A percentile compares a stretch with the other conserved stretches of the same genome.
Conservation (phyloP, 805 yeast species). For the Ogataea siamensis region DNA sequence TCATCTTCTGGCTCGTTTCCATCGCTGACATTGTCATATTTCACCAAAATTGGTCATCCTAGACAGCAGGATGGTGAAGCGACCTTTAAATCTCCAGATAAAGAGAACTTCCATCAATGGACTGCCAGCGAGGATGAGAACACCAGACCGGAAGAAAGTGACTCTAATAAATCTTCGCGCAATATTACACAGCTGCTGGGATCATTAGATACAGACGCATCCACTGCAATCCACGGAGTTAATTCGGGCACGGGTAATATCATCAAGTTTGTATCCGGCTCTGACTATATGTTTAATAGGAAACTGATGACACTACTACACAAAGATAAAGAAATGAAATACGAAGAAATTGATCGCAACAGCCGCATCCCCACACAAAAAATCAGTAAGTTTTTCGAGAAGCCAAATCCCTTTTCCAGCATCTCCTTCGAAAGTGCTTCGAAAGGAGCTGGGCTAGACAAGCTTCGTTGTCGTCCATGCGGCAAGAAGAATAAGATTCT, state of each 20-base stretch:
- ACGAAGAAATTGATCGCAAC: not conserved
- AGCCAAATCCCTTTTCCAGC: not conserved
- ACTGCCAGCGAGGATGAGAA: too few relatives aligned
- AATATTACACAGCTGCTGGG: conserved; percentile 3
- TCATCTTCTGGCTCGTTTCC: conserved; percentile 18
- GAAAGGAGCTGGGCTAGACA: conserved; percentile 11
- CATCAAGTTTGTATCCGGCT: conserved; percentile 18
- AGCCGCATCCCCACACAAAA: not conserved
- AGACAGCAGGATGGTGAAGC: conserved; percentile 4
- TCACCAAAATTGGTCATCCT: conserved; percentile 16
- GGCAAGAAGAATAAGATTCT: conserved; percentile 15
- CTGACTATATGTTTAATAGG: conserved; percentile 18
- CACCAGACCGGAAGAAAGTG: not conserved
- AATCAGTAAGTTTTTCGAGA: not conserved
- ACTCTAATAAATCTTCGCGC: not conserved
- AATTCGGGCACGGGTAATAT: conserved; percentile 4
- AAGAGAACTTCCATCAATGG: not conserved
- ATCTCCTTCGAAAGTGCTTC: not conserved
- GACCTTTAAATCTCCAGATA: not conserved
- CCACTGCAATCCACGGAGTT: conserved; percentile 7
- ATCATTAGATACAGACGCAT: conserved; percentile 5
- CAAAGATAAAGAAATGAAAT: conserved; percentile 6
- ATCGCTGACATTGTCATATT: conserved; percentile 20
- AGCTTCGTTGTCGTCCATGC: conserved; percentile 14
- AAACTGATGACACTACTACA: conserved; percentile 18